These are phyloP conservation scores for Nakazawaea ernobii DNA, from an alignment of 805 yeast species.

Conservation along the genomic window DNA sequence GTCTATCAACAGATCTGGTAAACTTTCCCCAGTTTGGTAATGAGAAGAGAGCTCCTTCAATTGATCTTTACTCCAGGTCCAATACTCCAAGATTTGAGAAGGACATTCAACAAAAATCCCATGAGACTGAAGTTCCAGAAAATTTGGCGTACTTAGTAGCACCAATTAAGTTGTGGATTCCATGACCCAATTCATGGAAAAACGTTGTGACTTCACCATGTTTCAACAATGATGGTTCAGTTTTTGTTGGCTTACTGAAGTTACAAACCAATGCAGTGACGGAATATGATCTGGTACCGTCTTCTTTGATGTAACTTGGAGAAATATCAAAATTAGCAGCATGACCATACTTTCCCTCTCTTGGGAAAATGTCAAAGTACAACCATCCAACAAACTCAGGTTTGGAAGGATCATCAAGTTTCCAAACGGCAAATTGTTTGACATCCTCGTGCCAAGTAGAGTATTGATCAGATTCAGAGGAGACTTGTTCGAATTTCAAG, in stretches of 20 bases:
- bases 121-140: slow-evolving; percentile 70
- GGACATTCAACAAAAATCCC: slow-evolving; percentile 93
- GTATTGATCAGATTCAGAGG: slow-evolving; percentile 28
- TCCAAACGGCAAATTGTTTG: slow-evolving; percentile 67
- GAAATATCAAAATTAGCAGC: slow-evolving; percentile 76
- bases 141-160: slow-evolving; percentile 59
- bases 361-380: slow-evolving; percentile 77
- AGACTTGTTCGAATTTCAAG: slow-evolving; percentile 55
- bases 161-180: slow-evolving; percentile 74
- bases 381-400: slow-evolving; percentile 73
- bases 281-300: slow-evolving; percentile 52
- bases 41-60: slow-evolving; percentile 59
- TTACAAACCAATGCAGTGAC: slow-evolving; percentile 80
- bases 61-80: slow-evolving; percentile 74
- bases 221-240: slow-evolving; percentile 68
- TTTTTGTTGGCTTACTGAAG: slow-evolving; percentile 67
- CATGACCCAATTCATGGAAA: slow-evolving; percentile 89
- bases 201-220: slow-evolving; percentile 78
- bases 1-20: slow-evolving; percentile 51
- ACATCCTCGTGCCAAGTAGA: slow-evolving; percentile 79
- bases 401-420: slow-evolving; percentile 38
- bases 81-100: slow-evolving; percentile 82
- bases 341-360: slow-evolving; percentile 84
- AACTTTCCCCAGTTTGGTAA: slow-evolving; percentile 49
- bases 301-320: slow-evolving; percentile 49